Evolutionary conservation across 345 rosid species (phyloP).

Genomic region (Garcia nutans): DNA sequence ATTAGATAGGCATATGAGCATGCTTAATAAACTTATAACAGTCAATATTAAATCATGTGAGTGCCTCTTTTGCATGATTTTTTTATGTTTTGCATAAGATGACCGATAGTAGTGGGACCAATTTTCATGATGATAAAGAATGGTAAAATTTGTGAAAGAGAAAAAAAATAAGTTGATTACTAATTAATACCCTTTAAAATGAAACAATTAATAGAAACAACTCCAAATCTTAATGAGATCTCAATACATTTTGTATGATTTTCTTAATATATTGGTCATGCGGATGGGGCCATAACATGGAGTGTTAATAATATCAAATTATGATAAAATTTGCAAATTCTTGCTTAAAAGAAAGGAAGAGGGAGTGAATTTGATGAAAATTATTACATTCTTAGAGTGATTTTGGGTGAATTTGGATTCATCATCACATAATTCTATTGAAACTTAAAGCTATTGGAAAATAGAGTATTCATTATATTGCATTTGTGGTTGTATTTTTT

Average conservation of each 20-base stretch:
- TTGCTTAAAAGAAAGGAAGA: too few relatives aligned
- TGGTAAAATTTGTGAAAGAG: not conserved
- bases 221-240: not conserved
- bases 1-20: not conserved
- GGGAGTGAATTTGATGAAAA: too few relatives aligned
- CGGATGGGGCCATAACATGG: not conserved
- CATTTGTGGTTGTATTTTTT: too few relatives aligned
- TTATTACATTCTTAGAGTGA: too few relatives aligned
- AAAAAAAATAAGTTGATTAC: not conserved
- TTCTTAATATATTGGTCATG: not conserved
- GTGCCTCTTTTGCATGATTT: not conserved
- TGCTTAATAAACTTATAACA: not conserved
- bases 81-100: not conserved
- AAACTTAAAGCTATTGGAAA: too few relatives aligned
- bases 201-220: not conserved
- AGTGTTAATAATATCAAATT: not conserved
- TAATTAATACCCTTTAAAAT: too few relatives aligned
- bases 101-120: not conserved
- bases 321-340: not conserved
- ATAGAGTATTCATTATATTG: too few relatives aligned
- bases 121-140: not conserved
- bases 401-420: too few relatives aligned
- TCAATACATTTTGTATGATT: constrained; percentile 7
- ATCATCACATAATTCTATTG: too few relatives aligned
- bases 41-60: constrained; percentile 1